Evolutionary conservation across 495 filamentous ascomycete genomes (phyloP), one percentile per base, ranked within the genome.

Genomic region (Astrothelium macrocarpum): DNA sequence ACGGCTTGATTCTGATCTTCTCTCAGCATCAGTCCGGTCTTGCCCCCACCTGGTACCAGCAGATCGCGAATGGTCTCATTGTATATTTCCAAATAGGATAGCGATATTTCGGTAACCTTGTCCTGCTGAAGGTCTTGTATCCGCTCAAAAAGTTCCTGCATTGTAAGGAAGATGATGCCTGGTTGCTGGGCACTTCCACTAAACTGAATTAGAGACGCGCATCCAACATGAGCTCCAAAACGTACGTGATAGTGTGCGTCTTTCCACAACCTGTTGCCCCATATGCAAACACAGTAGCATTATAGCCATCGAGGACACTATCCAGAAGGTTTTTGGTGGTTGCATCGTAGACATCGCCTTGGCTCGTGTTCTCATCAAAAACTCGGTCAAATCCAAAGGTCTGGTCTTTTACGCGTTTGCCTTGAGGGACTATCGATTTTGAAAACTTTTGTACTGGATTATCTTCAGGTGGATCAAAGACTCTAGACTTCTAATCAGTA

Each of bases 61-160:
- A 99, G 77, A 74, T 99, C 94, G 45, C 94, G 88, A 65, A 99
- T 99, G 0, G 93, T 97, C 75, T 99, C 94, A 71, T 99, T 99
- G 79, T 99, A 99, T 56, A 99, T 99, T 72, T 99, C 94, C 18
- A 99, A 83, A 73, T 97, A 99, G 0, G 92, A 97, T 12, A 99
- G 85, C 0, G 91, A 90, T 36, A 99, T 75, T 70, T 97, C 91
- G 20, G 91, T 93, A 18, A 85, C 79, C 71, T 97, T 97, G 64
- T 97, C 91, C 59, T 84, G 82, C 43, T 84, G 85, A 43, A 88
- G 77, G 43, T 97, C 95, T n/a, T 81, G 77, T 65, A 99, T 97
- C 70, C 90, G 87, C 75, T 97, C 93, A 70, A 96, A 99, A 1
- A 99, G 79, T 73, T 99, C 94, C 72, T 97, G 93, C 90, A 97